Base-by-base conservation (phyloP, 2,329 filamentous ascomycete species). In the Cladosporium colombiae region DNA sequence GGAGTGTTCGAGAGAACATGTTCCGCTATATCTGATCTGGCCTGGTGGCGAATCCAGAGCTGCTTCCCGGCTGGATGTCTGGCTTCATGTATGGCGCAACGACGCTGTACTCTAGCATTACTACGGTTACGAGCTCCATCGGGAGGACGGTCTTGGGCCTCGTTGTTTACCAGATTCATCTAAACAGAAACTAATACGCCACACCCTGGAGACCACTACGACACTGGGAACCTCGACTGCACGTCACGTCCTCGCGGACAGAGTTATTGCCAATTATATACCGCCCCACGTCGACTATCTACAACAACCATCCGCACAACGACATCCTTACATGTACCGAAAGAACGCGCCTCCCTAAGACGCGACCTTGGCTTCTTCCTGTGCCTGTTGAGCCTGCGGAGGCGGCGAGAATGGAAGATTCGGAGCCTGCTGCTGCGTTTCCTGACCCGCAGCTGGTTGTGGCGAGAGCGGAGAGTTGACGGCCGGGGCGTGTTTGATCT, bases 1-100 rank as follows among this genome's bases (percentile, higher is more conserved):
- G 90, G 59, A 84, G 88, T 40, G 91, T 93, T 13, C 88, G 84
- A 75, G 86, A 89, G 62, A 92, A 92, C 71, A 92, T 92, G 89
- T 93, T 93, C 75, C 81, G 89, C 18, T 85, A 89, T 67, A 91
- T 91, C 23, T 87, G 72, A 64, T 7, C 49, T 53, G 14, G 5
- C 10, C 6, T 6, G 33, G 62, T 23, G 40, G 40, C 40, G 40
- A 46, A 46, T 5, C 3, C 7, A 44, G 14, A n/a, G 37, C 37
- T 44, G 37, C 37, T 10, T 33, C 8, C 8, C 31, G 31, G 31
- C 10, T 11, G 31, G 10, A 33, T 11, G 10, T 33, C 31, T 33
- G 31, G 10, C 31, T 11, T 33, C 31, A 2, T 14, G 16, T 40
- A 40, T 7, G 37, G 14, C 37, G 37, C 16, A n/a, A 40, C 16